Conservation (phyloP, 2,329 filamentous ascomycete species). For the Aphanoascus verrucosus region DNA sequence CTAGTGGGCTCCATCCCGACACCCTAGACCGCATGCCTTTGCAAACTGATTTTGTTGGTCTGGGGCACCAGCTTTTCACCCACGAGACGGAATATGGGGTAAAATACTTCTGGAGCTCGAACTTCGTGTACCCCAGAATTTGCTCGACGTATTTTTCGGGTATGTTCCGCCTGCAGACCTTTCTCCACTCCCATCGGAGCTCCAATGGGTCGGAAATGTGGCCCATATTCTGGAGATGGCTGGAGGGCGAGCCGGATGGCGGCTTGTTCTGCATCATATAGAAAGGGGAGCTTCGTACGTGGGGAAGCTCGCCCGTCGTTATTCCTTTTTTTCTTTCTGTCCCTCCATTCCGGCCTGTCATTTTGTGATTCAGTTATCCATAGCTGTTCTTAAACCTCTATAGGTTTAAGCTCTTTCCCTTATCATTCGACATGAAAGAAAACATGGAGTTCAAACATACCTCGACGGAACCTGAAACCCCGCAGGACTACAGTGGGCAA, state of each 20-base stretch:
- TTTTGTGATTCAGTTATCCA: background rate
- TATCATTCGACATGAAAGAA: slow-evolving; percentile 5
- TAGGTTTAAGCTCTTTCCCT: background rate
- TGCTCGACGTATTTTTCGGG: background rate
- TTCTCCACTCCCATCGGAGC: background rate
- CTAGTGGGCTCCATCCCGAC: too few relatives aligned
- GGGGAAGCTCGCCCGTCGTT: background rate
- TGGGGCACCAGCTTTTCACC: too few relatives aligned
- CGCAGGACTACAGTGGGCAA: background rate
- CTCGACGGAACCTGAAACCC: slow-evolving; percentile 4
- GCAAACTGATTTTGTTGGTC: too few relatives aligned
- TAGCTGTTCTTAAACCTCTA: background rate
- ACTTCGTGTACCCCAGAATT: background rate
- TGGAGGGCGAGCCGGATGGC: background rate
- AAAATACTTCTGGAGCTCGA: background rate
- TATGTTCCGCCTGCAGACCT: background rate
- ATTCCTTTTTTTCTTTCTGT: background rate
- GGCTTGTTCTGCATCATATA: background rate
- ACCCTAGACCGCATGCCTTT: too few relatives aligned
- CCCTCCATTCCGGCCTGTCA: too few relatives aligned
- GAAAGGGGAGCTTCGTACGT: background rate
- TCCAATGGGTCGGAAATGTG: background rate
- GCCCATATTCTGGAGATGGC: background rate
- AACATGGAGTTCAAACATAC: background rate
- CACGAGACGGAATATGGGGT: background rate